Evolutionary conservation across 1,284 basidiomycete genomes (phyloP).

Genomic region (Tetrapyrgos nigripes): DNA sequence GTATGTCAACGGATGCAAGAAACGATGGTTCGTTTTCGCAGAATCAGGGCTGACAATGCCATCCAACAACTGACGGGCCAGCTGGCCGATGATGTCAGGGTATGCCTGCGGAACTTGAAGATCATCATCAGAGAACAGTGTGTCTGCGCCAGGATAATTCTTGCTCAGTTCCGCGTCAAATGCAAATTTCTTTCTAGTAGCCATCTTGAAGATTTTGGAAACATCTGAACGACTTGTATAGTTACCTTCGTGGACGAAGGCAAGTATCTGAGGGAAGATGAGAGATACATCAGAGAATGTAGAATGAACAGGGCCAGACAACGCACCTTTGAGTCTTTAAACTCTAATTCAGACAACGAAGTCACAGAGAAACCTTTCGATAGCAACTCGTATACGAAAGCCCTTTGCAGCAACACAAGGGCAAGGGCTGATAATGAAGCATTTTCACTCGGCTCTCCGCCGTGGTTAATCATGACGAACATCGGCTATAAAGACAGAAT

Average conservation of each 20-base stretch:
- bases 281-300: not conserved
- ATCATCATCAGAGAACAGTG: too few relatives aligned
- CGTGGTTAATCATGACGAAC: conserved; percentile 68
- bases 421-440: conserved; percentile 27
- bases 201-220: not conserved
- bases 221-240: conserved; percentile 13
- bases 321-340: conserved; percentile 67
- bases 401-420: conserved; percentile 52
- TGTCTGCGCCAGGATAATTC: not conserved
- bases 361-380: conserved; percentile 56
- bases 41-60: not conserved
- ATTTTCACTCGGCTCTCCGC: conserved; percentile 36
- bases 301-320: not conserved
- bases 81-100: not conserved
- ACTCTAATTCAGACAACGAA: conserved; percentile 57
- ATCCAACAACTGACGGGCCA: not conserved
- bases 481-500: conserved; percentile 54
- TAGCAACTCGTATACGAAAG: conserved; percentile 55
- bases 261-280: conserved; percentile 43
- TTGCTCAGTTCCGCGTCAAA: not conserved
- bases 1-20: conserved; percentile 28
- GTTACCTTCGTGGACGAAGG: conserved; percentile 51
- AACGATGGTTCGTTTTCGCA: not conserved
- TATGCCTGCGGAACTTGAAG: too few relatives aligned
- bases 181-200: conserved; percentile 3